Evolutionary conservation across 176 grass and related monocot genomes (phyloP), one percentile per base, ranked within the genome.

Genomic region (Carex myosuroides): DNA sequence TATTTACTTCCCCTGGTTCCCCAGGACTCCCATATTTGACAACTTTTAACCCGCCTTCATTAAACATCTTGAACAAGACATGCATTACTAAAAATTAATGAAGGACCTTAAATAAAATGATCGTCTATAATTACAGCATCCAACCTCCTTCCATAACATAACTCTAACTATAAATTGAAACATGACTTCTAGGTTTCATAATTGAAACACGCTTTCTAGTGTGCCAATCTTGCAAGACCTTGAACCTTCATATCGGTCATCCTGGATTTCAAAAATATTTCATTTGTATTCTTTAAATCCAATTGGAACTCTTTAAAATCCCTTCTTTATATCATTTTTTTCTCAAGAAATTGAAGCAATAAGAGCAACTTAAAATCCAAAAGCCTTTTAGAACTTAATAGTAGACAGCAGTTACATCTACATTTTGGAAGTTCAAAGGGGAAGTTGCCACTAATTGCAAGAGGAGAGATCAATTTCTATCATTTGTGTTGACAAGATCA

Each of bases 1-100:
- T 22, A 22, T 42, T 81, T 44, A 13, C 35, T 21, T 60, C 50
- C 26, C 37, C 33, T 50, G 58, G 44, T 21, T 60, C 50, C 26
- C n/a, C 18, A 65, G 58, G 44, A 63, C 62, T 90, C 58, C 85
- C 89, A 88, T 87, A 87, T 60, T 50, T 91, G 41, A 86, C 71
- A 55, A 91, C 85, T 85, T 91, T 83, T 87, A 90, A 92, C n/a
- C 79, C 87, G 37, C 92, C 90, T 56, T 76, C 52, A 0, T 24
- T 84, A 35, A 92, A 73, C 81, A 92, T 90, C 85, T 97, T 94
- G 83, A 97, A 94, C 84, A 87, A 60, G 58, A 64, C 39, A 30
- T 13, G 2, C 56, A 48, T 44, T 74, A 35, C 42, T 48, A 60
- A 67, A 67, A 82, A 80, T 57, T 69, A 79, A 33, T 77, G 20